Evolutionary conservation across 1,284 basidiomycete species (phyloP).

Genomic region (Cryptococcus hybrid): DNA sequence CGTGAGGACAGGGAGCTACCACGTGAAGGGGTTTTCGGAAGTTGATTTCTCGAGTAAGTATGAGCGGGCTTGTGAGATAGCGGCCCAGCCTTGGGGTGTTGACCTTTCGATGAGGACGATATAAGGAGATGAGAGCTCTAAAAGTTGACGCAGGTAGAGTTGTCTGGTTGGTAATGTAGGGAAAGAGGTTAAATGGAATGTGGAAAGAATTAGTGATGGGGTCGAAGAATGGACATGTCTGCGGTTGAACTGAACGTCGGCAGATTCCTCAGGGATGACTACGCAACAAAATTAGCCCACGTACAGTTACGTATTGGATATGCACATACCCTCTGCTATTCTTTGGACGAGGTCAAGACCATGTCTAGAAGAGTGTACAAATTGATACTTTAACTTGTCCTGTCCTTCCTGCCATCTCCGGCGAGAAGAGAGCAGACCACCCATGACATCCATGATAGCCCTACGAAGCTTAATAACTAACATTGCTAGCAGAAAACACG

Average conservation of each 20-base stretch:
- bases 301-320: constrained; percentile 3
- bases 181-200: constrained; percentile 77
- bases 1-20: constrained; percentile 79
- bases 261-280: constrained; percentile 9
- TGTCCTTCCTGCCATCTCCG: constrained; percentile 11
- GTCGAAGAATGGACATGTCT: constrained; percentile 10
- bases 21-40: constrained; percentile 26
- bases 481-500: not conserved
- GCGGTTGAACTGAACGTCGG: constrained; percentile 19
- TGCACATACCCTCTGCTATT: constrained; percentile 5
- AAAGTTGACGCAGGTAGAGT: constrained; percentile 20
- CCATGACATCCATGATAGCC: constrained; percentile 30
- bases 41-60: constrained; percentile 59
- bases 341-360: constrained; percentile 38
- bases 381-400: constrained; percentile 13
- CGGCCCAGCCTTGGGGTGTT: constrained; percentile 71
- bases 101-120: constrained; percentile 86
- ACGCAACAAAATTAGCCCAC: not conserved
- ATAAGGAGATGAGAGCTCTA: constrained; percentile 23
- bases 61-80: constrained; percentile 78
- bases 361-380: constrained; percentile 37
- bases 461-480: constrained; percentile 9
- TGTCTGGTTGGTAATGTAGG: constrained; percentile 52
- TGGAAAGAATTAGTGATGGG: constrained; percentile 71
- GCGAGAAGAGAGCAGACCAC: constrained; percentile 15